Percentiles rank a stretch among this genome's conserved stretches.
Conservation (phyloP, 164 flowering plant species). For the Santalum album region DNA sequence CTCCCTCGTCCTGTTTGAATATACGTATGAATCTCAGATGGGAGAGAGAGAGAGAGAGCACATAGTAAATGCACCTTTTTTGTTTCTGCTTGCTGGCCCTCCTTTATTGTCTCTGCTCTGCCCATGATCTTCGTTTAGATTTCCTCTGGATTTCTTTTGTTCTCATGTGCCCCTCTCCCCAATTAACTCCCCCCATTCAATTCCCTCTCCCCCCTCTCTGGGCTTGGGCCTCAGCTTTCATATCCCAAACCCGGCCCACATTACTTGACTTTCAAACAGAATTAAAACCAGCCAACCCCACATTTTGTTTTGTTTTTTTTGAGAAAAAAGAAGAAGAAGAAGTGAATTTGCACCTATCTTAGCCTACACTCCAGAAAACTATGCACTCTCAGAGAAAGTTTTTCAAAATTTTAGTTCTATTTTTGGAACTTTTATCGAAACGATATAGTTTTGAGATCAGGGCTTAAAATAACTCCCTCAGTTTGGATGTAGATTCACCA, state of each 20-base stretch:
- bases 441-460: too few species aligned
- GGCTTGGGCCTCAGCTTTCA: background rate
- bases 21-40: background rate
- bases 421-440: too few species aligned
- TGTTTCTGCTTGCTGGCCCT: background rate
- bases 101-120: background rate
- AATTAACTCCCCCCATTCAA: background rate
- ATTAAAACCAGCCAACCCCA: background rate
- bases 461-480: too few species aligned
- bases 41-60: background rate
- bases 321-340: background rate
- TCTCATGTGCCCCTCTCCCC: background rate
- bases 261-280: background rate
- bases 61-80: background rate
- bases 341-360: too few species aligned
- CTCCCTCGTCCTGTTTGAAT: background rate
- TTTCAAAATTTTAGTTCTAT: too few species aligned
- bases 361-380: too few species aligned
- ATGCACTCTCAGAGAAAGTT: too few species aligned
- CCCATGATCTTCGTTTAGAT: background rate
- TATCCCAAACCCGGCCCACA: background rate
- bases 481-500: too few species aligned
- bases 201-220: background rate
- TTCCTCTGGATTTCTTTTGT: background rate
- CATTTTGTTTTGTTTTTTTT: background rate